Base-by-base conservation (phyloP, 2,329 filamentous ascomycete species). In the Arthrobotrys sinensis region DNA sequence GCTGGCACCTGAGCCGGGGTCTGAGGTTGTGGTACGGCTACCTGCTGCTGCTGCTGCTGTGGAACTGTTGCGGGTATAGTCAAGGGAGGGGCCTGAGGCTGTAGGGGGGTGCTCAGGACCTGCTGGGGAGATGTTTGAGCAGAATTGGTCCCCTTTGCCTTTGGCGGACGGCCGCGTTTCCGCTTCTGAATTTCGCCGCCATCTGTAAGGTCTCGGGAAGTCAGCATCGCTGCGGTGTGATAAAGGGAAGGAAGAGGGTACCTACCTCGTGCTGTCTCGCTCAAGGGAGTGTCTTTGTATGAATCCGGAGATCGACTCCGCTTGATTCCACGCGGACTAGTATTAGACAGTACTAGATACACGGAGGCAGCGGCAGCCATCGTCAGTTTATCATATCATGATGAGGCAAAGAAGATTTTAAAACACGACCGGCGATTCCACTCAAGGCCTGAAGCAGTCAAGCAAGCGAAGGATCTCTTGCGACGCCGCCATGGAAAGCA, bases 261-360 rank as follows among this genome's bases (percentile, higher is more conserved):
- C 91, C 86, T 91, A 94, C 92, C 90, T 88, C 92, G 90, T 86
- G 90, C 90, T 84, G 89, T 87, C 81, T 87, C 87, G 82, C 88
- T 88, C 81, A 85, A 86, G 76, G 85, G 85, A 80, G 86, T 84
- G 83, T 90, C 88, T 84, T 87, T 88, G 85, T 90, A 89, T 76
- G 84, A 81, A 81, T 86, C 86, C 82, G 92, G 91, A 81, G 93
- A 94, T 80, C 92, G 91, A 87, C 90, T 92, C 85, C 93, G 89
- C 87, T 96, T 96, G 82, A 91, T 86, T 82, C 92, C 92, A 84
- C 92, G 90, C 81, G 90, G 85, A 83, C 86, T 87, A 85, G 86
- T 84, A 85, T 86, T 85, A 85, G 84, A 85, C 84, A 84, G 81
- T 85, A 83, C 82, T 83, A 81, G 80, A 82, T 82, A 82, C 84